phyloP scores from a whole-genome alignment of 2,329 filamentous ascomycete genomes.

The Zelopaecilomyces penicillatus region DNA sequence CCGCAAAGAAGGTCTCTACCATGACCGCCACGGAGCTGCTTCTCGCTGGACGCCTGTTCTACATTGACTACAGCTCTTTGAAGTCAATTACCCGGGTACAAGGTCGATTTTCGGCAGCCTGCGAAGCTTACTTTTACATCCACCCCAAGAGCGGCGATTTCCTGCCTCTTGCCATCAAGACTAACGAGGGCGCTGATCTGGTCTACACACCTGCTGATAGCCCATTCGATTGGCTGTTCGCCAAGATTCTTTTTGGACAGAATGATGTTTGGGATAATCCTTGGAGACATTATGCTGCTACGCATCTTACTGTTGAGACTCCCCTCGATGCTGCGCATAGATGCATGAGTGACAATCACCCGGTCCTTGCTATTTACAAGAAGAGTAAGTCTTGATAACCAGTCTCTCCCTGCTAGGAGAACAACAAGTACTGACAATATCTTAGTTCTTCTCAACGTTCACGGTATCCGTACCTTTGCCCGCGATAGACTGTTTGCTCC shows the following conservation, averaged over 20 bases:
- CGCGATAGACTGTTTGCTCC: too few species aligned
- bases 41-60: constrained; percentile 30
- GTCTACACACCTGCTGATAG: constrained; percentile 38
- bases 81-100: constrained; percentile 11
- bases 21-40: constrained; percentile 21
- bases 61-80: constrained; percentile 29
- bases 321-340: constrained; percentile 35
- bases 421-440: too few species aligned
- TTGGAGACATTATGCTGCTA: constrained; percentile 32
- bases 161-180: constrained; percentile 38
- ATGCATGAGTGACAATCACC: constrained; percentile 36
- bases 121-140: constrained; percentile 39
- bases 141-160: constrained; percentile 29
- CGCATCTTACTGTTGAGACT: constrained; percentile 34
- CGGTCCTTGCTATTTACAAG: constrained; percentile 29
- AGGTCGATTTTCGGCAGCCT: constrained; percentile 29
- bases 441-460: too few species aligned
- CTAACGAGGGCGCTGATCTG: constrained; percentile 25
- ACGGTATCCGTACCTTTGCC: too few species aligned
- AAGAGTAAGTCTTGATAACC: too few species aligned
- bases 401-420: too few species aligned
- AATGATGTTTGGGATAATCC: constrained; percentile 38
- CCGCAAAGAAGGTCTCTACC: constrained; percentile 21
- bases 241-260: constrained; percentile 40
- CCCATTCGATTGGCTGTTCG: constrained; percentile 38